These are phyloP conservation scores for Phellopilus nigrolimitatus DNA, from an alignment of 1,284 basidiomycete genomes.

Conservation along the genomic window DNA sequence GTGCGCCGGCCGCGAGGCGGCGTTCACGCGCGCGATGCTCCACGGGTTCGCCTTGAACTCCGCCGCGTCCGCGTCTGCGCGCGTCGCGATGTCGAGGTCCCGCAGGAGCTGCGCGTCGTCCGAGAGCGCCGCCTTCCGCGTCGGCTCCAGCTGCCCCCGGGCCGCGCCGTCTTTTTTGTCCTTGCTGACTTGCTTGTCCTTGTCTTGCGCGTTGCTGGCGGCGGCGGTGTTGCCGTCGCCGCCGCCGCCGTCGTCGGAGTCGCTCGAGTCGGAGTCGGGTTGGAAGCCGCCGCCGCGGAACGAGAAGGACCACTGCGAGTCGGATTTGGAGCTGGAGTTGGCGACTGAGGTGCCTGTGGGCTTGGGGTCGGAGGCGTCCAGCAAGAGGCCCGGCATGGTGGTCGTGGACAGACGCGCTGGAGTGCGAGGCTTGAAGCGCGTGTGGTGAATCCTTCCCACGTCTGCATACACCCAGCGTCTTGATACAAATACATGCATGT, in stretches of 20 bases:
- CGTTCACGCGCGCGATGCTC: constrained; percentile 71
- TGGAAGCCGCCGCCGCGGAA: constrained; percentile 10
- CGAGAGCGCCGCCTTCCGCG: background rate
- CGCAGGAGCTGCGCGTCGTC: constrained; percentile 32
- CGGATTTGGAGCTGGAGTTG: background rate
- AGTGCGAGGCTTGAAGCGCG: background rate
- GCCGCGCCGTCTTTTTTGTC: background rate
- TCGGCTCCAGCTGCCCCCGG: background rate
- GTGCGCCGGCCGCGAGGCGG: constrained; percentile 39
- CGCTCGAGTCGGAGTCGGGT: constrained; percentile 8
- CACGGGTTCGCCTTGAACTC: constrained; percentile 67
- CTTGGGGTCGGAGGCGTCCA: background rate
- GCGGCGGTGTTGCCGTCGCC: background rate
- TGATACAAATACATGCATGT: background rate
- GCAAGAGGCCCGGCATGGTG: constrained; percentile 12
- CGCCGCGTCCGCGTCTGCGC: constrained; percentile 46
- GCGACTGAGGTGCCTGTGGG: background rate
- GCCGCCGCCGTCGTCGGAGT: background rate
- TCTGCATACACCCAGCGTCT: background rate
- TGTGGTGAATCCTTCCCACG: background rate
- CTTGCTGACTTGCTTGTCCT: background rate
- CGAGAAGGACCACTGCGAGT: constrained; percentile 12
- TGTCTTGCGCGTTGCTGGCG: background rate
- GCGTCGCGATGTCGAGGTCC: constrained; percentile 54
- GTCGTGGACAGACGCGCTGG: no score